Evolutionary conservation across 2,329 filamentous ascomycete species (phyloP), one percentile per base, ranked within the genome.

Genomic region (Sporothrix curviconia): DNA sequence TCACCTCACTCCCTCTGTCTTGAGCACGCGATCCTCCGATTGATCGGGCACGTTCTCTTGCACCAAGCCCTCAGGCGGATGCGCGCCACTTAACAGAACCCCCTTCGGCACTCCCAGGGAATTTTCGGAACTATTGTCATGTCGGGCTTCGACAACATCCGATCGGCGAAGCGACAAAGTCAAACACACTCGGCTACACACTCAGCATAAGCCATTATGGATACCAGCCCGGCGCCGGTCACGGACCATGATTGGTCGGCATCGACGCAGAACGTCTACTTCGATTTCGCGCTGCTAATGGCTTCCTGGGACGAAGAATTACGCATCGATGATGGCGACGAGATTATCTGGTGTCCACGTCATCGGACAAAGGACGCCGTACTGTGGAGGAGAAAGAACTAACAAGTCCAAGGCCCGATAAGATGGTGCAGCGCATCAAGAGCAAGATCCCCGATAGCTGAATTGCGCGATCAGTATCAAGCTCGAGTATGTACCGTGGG

Each of bases 191-290:
- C 19, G 90, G 90, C 6, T 82, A 96, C 64, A 95, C 90, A 0
- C 77, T 96, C 59, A 91, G 91, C 66, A 83, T 88, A 64, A 89
- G 90, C 67, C 92, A 96, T 71, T 87, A 87, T 64, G 90, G 92
- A 63, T 96, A 94, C 71, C 85, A 89, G 64, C 85, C 62, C 86
- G 85, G 42, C 85, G 90, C 60, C 82, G 89, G 59, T 94, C 89
- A 55, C 84, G 92, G 55, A 95, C 90, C 8, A 95, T 96, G 66
- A 84, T 96, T n/a, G 68, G 92, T 92, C 62, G 92, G 92, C 19
- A 88, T 92, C 17, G 92, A 96, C 71, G n/a, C 89, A 92, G 66
- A 91, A 96, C 65, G 83, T 90, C 59, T 96, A 96, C 71, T 95
- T 90, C 7, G 89, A 95, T 61, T 94, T 92, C 71, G 92, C 92